Evolutionary conservation across 1,139 yeast species (phyloP), one percentile per base, ranked within the genome.

Genomic region (Yamadazyma aaseri): DNA sequence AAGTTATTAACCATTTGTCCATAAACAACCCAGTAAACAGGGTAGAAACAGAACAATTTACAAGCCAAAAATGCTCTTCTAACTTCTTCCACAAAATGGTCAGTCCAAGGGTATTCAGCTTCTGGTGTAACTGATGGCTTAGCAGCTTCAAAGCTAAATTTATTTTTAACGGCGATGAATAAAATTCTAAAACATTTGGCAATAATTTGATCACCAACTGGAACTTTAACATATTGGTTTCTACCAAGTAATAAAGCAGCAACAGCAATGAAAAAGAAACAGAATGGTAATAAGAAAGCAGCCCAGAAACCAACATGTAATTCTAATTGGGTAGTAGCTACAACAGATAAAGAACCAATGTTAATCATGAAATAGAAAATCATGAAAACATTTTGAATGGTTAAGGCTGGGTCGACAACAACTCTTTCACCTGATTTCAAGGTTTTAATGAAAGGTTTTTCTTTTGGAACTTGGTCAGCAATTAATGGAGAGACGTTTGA

Each of bases 401-500:
- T 65, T 37, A 65, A 51, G 40, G 60, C 61, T 28, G 71, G 71
- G 49, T 65, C 72, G 40, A 58, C 61, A 34, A 66, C 53, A 15
- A 65, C 71, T 37, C 56, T 51, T 46, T 63, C 68, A 33, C 72
- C 72, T 13, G 53, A 43, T 32, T 61, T 60, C 46, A 61, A 56
- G 25, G 58, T 56, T 35, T 52, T 58, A 34, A 65, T 61, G 17
- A 50, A 41, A 16, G 72, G 70, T 39, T 55, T 60, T 25, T 62
- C 60, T 41, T 63, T 65, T 48, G 73, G 73, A 39, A 69, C 55
- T 64, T 86, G 95, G 53, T 85, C 94, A 35, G 89, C 89, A 56
- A 86, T 76, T 54, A 84, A 69, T 21, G 94, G 94, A 17, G 86
- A 71, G 31, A 85, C 81, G 50, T 85, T 84, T 26, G 92, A 71